phyloP scores from a whole-genome alignment of 2,329 filamentous ascomycete genomes.

The Monosporascus ibericus region DNA sequence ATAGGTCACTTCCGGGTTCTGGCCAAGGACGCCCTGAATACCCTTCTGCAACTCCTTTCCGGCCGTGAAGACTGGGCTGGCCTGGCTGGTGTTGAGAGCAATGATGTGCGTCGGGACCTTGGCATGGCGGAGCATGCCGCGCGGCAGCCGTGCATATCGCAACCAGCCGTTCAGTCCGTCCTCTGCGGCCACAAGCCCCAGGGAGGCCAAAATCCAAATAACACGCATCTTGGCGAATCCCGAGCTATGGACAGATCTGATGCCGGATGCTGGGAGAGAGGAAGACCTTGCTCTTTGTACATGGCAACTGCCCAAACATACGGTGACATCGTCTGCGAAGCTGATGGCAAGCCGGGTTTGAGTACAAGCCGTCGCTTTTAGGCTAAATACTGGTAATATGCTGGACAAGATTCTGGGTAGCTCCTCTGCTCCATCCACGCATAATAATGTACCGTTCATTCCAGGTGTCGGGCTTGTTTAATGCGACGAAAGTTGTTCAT shows the following conservation, averaged over 20 bases:
- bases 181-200: constrained; percentile 44
- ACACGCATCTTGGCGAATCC: constrained; percentile 20
- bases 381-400: constrained; percentile 6
- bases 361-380: constrained; percentile 6
- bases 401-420: too few relatives aligned
- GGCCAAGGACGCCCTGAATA: constrained; percentile 50
- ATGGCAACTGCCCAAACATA: constrained; percentile 2
- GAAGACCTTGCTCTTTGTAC: constrained; percentile 11
- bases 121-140: constrained; percentile 29
- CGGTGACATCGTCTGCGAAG: constrained; percentile 4
- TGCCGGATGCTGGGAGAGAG: neutral
- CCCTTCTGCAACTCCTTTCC: constrained; percentile 53
- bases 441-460: too few relatives aligned
- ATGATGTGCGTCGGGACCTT: constrained; percentile 43
- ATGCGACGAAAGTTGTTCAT: too few relatives aligned
- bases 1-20: constrained; percentile 29
- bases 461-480: too few relatives aligned
- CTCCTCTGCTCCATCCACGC: too few relatives aligned
- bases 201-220: constrained; percentile 19
- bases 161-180: constrained; percentile 58
- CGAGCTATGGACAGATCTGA: neutral
- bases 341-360: constrained; percentile 7
- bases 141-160: constrained; percentile 50
- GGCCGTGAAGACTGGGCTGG: constrained; percentile 53
- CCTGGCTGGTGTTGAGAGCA: constrained; percentile 45